Base-by-base conservation (phyloP, 805 yeast genomes). In the Brettanomyces nanus region DNA sequence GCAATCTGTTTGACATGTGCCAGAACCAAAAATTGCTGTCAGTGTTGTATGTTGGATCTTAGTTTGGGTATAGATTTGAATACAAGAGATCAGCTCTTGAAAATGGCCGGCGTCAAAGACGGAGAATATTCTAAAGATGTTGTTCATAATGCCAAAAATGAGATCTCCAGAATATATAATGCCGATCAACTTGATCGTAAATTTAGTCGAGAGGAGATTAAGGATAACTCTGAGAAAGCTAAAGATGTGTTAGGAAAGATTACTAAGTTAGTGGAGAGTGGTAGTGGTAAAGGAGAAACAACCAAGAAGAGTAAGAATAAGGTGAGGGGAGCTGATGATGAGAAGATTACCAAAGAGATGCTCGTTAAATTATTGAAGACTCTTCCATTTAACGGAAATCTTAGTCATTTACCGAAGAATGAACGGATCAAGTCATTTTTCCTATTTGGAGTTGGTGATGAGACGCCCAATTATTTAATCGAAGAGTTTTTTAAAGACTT, bases 1-100 rank as follows among this genome's bases (percentile, higher is more conserved):
- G 58, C 75, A 2, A 74, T 90, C 15, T 90, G 98, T 60, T 54
- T 63, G 26, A 76, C 89, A 0, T 90, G 98, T 63, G 77, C 97
- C 0, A 65, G 78, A 30, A 75, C 80, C 31, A 71, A 80, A 42
- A 81, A 85, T 59, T 81, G 94, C 49, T 90, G 98, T 54, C 97
- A 92, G 56, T 63, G 77, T 19, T 90, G 98, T 57, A 72, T 86
- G 75, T 57, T 82, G 25, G 97, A 90, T 61, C 62, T 89, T 30
- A 74, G 80, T 21, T 84, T 77, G 62, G 85, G 87, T 3, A 74
- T 92, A n/a, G 85, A 95, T 0, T 55, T 86, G 14, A 75, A 78
- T 9, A 61, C 86, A 5, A 66, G 96, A 45, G 96, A 89, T 51
- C 77, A 85, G 1, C 84, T 95, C 4, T 57, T 87, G 49, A 76